phyloP scores from a whole-genome alignment of 2,329 filamentous ascomycete species.

The Zymoseptoria tritici region DNA sequence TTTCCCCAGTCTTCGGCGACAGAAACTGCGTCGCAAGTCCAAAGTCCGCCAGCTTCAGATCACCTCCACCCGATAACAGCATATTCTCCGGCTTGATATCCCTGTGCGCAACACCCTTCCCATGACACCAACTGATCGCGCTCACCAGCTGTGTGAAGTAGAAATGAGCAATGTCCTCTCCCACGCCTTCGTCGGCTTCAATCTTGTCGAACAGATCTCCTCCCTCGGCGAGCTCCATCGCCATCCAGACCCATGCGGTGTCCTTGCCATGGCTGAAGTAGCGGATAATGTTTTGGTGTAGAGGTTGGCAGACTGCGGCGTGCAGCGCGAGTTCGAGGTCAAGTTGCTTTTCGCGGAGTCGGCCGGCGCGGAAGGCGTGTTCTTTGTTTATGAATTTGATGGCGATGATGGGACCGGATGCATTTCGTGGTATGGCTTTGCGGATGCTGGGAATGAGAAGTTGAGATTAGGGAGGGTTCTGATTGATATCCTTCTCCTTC shows the following conservation, averaged over 20 bases:
- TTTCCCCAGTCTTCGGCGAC: slow-evolving; percentile 63
- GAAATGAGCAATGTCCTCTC: slow-evolving; percentile 87
- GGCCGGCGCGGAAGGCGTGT: slow-evolving; percentile 82
- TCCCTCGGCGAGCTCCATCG: slow-evolving; percentile 93
- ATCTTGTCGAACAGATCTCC: slow-evolving; percentile 99
- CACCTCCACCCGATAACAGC: slow-evolving; percentile 72
- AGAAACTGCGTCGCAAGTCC: slow-evolving; percentile 90
- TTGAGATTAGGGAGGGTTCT: slow-evolving; percentile 2
- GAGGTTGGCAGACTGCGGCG: slow-evolving; percentile 59
- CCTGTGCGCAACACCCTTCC: slow-evolving; percentile 87
- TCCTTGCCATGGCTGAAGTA: slow-evolving; percentile 88
- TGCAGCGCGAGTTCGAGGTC: slow-evolving; percentile 88
- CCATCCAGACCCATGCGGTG: slow-evolving; percentile 85
- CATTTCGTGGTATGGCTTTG: slow-evolving; percentile 72
- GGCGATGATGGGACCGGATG: slow-evolving; percentile 72
- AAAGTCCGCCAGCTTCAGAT: slow-evolving; percentile 93
- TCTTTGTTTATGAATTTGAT: slow-evolving; percentile 99
- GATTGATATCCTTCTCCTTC: not conserved
- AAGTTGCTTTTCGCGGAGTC: slow-evolving; percentile 81
- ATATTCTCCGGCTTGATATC: slow-evolving; percentile 79
- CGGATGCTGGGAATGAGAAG: slow-evolving; percentile 59
- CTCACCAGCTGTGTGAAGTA: slow-evolving; percentile 90
- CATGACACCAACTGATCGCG: slow-evolving; percentile 91
- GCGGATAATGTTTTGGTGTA: slow-evolving; percentile 87
- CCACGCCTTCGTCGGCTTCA: slow-evolving; percentile 92